These are phyloP conservation scores for Mycena indigotica DNA, from an alignment of 768 basidiomycete species.

Conservation along the genomic window DNA sequence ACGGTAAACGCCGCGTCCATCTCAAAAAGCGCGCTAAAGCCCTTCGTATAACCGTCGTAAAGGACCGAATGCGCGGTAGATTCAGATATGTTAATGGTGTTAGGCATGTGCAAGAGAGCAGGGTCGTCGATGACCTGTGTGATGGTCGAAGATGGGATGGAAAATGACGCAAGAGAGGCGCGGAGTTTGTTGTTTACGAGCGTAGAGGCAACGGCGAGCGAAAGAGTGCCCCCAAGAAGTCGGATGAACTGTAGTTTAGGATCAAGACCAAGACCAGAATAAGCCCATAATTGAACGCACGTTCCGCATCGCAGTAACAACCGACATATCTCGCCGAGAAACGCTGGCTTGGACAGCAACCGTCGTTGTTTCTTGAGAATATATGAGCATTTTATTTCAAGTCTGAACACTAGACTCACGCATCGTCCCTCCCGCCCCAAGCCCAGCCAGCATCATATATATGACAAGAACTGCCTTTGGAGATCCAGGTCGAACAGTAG, in stretches of 20 bases:
- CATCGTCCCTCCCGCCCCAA: slow-evolving; percentile 51
- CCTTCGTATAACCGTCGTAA: slow-evolving; percentile 51
- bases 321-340: slow-evolving; percentile 70
- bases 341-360: slow-evolving; percentile 77
- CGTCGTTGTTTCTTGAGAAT: slow-evolving; percentile 53
- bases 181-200: slow-evolving; percentile 61
- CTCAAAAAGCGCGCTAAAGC: slow-evolving; percentile 62
- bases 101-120: slow-evolving; percentile 34
- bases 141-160: slow-evolving; percentile 41
- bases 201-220: slow-evolving; percentile 62
- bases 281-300: slow-evolving; percentile 42
- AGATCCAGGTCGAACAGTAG: slow-evolving; percentile 56
- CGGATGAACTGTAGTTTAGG: slow-evolving; percentile 57
- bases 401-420: slow-evolving; percentile 33
- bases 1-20: slow-evolving; percentile 59
- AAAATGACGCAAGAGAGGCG: slow-evolving; percentile 39
- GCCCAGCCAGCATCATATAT: slow-evolving; percentile 60
- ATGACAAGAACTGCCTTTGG: slow-evolving; percentile 54
- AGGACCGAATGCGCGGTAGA: slow-evolving; percentile 45
- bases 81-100: slow-evolving; percentile 38
- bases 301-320: slow-evolving; percentile 70
- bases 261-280: background rate
- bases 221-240: slow-evolving; percentile 68
- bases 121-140: slow-evolving; percentile 54
- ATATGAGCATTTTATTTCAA: background rate